Percentiles rank a stretch among this genome's conserved stretches.
phyloP scores from a whole-genome alignment of 257 asterid species.

The Salvia hispanica region DNA sequence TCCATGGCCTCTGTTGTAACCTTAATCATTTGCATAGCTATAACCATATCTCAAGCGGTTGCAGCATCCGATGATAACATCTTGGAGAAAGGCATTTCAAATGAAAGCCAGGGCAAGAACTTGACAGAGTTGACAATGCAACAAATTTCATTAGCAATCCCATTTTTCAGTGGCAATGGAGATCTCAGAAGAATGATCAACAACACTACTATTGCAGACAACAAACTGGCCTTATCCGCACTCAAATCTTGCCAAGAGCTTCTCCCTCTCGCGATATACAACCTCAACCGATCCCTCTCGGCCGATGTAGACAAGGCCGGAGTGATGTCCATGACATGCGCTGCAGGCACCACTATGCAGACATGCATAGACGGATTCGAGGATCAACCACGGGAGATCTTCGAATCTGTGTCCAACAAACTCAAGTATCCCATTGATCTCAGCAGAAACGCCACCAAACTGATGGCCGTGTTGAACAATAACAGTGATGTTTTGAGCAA shows the following conservation, averaged over 20 bases:
- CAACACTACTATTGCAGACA: not conserved
- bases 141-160: conserved; percentile 13
- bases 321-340: conserved; percentile 17
- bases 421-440: conserved; percentile 9
- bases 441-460: not conserved
- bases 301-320: too few relatives aligned
- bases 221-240: conserved; percentile 22
- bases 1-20: too few relatives aligned
- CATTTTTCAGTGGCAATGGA: conserved; percentile 10
- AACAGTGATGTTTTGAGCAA: not conserved
- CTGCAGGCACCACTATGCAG: conserved; percentile 16
- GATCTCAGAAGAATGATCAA: not conserved
- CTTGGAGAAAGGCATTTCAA: too few relatives aligned
- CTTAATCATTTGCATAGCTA: too few relatives aligned
- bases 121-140: not conserved
- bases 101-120: not conserved
- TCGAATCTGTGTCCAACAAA: not conserved
- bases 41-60: too few relatives aligned
- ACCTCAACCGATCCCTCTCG: conserved; percentile 17
- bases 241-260: conserved; percentile 23
- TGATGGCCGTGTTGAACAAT: not conserved
- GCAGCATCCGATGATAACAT: too few relatives aligned
- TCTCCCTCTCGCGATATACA: conserved; percentile 17
- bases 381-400: not conserved
- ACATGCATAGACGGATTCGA: conserved; percentile 33